Evolutionary conservation across 192 early-diverging fungal species (phyloP).

Genomic region (Haplosporangium gracile): DNA sequence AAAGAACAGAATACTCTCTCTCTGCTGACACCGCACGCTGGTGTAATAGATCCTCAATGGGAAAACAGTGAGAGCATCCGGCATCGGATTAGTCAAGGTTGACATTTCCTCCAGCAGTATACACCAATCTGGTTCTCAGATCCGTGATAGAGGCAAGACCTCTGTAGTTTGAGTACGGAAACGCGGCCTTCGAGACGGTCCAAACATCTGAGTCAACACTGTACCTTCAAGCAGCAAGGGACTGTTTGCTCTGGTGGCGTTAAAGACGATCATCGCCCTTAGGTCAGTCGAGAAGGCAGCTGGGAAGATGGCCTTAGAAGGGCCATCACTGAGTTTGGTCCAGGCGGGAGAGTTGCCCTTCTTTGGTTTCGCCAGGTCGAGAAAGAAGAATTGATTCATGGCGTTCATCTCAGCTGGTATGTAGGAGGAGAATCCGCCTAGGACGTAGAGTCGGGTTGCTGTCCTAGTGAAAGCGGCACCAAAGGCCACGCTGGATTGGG

Average conservation of each 20-base stretch:
- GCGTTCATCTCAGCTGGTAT: too few species aligned
- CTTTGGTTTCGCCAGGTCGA: conserved; percentile 30
- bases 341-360: conserved; percentile 19
- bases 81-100: background rate
- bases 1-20: conserved; percentile 35
- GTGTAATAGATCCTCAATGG: conserved; percentile 23
- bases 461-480: too few species aligned
- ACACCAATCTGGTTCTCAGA: conserved; percentile 23
- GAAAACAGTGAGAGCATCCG: background rate
- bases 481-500: too few species aligned
- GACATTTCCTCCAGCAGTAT: conserved; percentile 32
- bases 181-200: background rate
- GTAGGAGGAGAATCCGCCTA: too few species aligned
- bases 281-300: conserved; percentile 23
- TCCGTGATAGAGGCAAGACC: conserved; percentile 42
- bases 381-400: too few species aligned
- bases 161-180: background rate
- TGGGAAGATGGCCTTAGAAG: conserved; percentile 17
- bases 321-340: conserved; percentile 15
- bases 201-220: conserved; percentile 13
- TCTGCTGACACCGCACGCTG: conserved; percentile 13
- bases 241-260: background rate
- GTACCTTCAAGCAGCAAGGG: conserved; percentile 15
- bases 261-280: conserved; percentile 24
- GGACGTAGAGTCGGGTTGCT: too few species aligned